Evolutionary conservation across 2,329 filamentous ascomycete species (phyloP), one percentile per base, ranked within the genome.

Genomic region (Neurospora crassa): DNA sequence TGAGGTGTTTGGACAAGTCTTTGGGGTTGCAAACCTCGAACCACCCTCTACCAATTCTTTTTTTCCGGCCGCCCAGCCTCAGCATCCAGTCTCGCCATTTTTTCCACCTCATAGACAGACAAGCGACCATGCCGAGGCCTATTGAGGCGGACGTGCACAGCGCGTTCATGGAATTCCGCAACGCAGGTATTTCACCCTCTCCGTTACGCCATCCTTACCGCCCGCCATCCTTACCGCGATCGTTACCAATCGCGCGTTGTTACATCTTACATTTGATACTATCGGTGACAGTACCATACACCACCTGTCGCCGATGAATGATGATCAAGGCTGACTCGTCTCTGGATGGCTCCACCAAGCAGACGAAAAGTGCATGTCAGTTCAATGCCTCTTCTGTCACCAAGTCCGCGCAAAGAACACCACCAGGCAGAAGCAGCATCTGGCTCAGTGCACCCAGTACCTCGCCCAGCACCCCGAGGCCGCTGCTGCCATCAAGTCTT

Each of bases 361-460:
- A 16, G 70, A 72, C 34, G 70, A 71, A 40, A 74, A 73, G 40
- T 77, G 76, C 69, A 68, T 75, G 47, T 70, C 63, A 10, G 76
- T 76, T 12, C 76, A 77, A 45, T 77, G 75, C 47, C 67, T 75
- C 63, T 76, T 73, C 71, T 77, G 76, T 70, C 70, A 74, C 29
- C 70, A 74, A 67, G 69, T 73, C 43, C 53, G 75, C 11, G 76
- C 76, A 1, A 77, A 77, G 72, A 77, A 77, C 72, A 77, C 76
- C 7, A 77, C 76, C 4, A 74, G 76, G 40, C 76, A 77, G 71
- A 74, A 75, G 71, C 73, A 75, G 67, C 76, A 77, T 68, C 76
- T 77, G 14, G 69, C 73, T 2, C 70, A 74, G 29, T 77, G 76
- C 68, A 41, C 70, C 1, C n/a, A 40, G n/a, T 77, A 76, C 70